A percentile compares a stretch with the other conserved stretches of the same genome.
These are phyloP conservation scores for Pythium coloratum DNA, from an alignment of 352 stramenopile genomes.

Conservation along the genomic window DNA sequence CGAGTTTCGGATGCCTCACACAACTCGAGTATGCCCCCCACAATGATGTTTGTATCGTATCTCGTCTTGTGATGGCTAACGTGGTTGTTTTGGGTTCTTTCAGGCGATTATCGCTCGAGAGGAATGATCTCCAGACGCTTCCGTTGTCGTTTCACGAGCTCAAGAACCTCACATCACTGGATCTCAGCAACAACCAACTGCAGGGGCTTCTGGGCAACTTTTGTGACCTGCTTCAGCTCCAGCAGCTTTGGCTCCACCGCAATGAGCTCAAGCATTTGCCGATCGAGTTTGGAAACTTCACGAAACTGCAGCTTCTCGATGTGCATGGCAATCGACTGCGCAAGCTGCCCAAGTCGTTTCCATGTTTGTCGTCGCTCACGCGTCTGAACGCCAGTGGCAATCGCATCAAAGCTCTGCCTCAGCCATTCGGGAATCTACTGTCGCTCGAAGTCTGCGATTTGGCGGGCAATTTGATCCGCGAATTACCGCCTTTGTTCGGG, in stretches of 20 bases:
- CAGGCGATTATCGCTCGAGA: constrained; percentile 49
- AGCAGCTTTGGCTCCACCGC: constrained; percentile 39
- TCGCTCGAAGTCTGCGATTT: constrained; percentile 43
- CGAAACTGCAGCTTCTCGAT: constrained; percentile 39
- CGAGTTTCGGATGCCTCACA: constrained; percentile 53
- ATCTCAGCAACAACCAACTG: constrained; percentile 49
- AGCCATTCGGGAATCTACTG: constrained; percentile 48
- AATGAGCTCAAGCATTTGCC: constrained; percentile 39
- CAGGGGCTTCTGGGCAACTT: constrained; percentile 53
- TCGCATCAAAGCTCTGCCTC: constrained; percentile 39
- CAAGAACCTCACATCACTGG: constrained; percentile 31
- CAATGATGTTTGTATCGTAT: background rate
- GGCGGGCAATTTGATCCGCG: constrained; percentile 34
- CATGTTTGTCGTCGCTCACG: constrained; percentile 36
- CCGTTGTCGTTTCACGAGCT: constrained; percentile 59
- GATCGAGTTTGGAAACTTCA: constrained; percentile 43
- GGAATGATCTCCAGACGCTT: constrained; percentile 53
- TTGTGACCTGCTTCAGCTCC: constrained; percentile 40
- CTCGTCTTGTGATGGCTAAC: too few species aligned
- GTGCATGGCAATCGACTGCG: constrained; percentile 39
- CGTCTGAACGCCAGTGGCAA: constrained; percentile 48
- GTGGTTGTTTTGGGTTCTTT: constrained; percentile 4
- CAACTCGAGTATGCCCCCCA: constrained; percentile 44
- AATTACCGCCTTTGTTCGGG: constrained; percentile 46
- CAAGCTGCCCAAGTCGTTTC: constrained; percentile 51